These are phyloP conservation scores for Geoglossum glabrum DNA, from an alignment of 495 filamentous ascomycete genomes.

Conservation along the genomic window DNA sequence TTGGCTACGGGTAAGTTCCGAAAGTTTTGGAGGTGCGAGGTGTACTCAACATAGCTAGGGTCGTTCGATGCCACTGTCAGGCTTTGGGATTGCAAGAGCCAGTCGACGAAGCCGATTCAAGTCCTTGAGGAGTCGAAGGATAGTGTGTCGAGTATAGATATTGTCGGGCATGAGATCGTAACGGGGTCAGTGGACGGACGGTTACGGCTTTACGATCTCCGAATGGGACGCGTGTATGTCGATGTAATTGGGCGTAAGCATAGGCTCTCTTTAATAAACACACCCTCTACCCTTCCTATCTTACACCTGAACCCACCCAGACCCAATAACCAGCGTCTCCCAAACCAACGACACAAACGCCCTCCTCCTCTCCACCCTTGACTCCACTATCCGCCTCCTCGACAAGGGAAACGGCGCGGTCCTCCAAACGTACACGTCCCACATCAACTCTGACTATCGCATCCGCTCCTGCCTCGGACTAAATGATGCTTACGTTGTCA, in stretches of 20 bases:
- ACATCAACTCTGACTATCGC: constrained; percentile 45
- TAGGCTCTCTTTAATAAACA: too few relatives aligned
- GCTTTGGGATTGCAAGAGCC: constrained; percentile 60
- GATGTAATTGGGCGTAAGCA: constrained; percentile 45
- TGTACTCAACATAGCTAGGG: too few relatives aligned
- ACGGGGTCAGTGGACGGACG: constrained; percentile 74
- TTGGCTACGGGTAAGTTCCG: constrained; percentile 41
- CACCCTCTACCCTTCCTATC: not conserved
- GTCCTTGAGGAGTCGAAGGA: constrained; percentile 61
- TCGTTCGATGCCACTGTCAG: constrained; percentile 67
- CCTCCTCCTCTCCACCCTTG: constrained; percentile 53
- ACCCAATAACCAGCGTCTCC: constrained; percentile 42
- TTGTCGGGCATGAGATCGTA: constrained; percentile 35
- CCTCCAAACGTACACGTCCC: constrained; percentile 47
- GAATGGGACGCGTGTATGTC: constrained; percentile 50
- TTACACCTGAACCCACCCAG: constrained; percentile 7
- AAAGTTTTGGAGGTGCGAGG: not conserved
- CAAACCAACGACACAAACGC: constrained; percentile 52
- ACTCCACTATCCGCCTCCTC: constrained; percentile 59
- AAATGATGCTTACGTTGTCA: constrained; percentile 48
- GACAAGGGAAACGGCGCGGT: constrained; percentile 56
- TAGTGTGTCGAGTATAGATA: constrained; percentile 41
- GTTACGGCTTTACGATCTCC: constrained; percentile 69
- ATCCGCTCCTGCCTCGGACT: constrained; percentile 48
- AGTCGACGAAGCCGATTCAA: constrained; percentile 50